Conservation (phyloP, 257 asterid species). For the Cynanchum wilfordii region DNA sequence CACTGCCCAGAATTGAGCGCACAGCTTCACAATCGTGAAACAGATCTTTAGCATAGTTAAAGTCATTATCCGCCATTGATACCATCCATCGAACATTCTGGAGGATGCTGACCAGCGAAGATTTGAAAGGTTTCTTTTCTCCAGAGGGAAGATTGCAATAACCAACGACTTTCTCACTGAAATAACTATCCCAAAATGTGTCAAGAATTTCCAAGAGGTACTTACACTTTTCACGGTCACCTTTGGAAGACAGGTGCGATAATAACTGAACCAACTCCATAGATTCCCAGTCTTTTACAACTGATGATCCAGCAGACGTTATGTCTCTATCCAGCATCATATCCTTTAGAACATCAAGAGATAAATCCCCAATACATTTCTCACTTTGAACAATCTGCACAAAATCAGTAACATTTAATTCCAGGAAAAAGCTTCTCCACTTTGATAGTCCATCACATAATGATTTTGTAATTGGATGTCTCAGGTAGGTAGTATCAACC, state of each 20-base stretch:
- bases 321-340: slow-evolving; percentile 27
- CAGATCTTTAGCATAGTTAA: slow-evolving; percentile 64
- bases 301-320: slow-evolving; percentile 29
- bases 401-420: slow-evolving; percentile 79
- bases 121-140: slow-evolving; percentile 41
- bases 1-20: slow-evolving; percentile 59
- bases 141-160: slow-evolving; percentile 41
- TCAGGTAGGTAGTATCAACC: slow-evolving; percentile 50
- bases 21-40: slow-evolving; percentile 76
- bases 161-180: slow-evolving; percentile 56
- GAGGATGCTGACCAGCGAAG: slow-evolving; percentile 52
- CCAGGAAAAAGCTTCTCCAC: slow-evolving; percentile 82
- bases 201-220: slow-evolving; percentile 81
- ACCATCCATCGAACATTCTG: slow-evolving; percentile 60
- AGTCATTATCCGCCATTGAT: slow-evolving; percentile 48
- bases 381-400: slow-evolving; percentile 61
- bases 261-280: slow-evolving; percentile 54
- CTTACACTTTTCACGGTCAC: slow-evolving; percentile 54
- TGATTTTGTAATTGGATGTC: slow-evolving; percentile 65
- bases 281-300: slow-evolving; percentile 71
- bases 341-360: slow-evolving; percentile 32
- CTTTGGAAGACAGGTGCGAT: slow-evolving; percentile 42
- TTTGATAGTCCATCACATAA: slow-evolving; percentile 54
- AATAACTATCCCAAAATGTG: slow-evolving; percentile 72
- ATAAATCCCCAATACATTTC: slow-evolving; percentile 42